Evolutionary conservation across 805 yeast genomes (phyloP).

Genomic region (Candida pseudoglaebosa): DNA sequence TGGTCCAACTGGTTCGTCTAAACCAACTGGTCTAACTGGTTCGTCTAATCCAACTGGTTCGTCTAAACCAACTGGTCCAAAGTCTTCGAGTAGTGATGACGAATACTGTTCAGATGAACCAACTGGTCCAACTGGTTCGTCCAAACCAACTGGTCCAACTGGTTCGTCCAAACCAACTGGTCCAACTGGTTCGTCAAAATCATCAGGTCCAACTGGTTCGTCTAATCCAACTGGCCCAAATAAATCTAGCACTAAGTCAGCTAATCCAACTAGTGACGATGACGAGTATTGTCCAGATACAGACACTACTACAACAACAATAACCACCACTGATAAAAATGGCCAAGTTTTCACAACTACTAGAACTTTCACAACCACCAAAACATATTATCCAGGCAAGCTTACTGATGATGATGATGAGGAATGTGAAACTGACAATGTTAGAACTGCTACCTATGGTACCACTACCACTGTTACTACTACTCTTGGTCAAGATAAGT

Average conservation of each 20-base stretch:
- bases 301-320: conserved; percentile 3
- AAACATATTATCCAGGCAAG: not conserved
- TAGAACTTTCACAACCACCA: not conserved
- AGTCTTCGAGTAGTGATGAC: too few relatives aligned
- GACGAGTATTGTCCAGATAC: not conserved
- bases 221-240: not conserved
- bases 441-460: conserved; percentile 3
- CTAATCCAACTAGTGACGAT: not conserved
- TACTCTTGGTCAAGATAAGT: not conserved
- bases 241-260: not conserved
- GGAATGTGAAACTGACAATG: conserved; percentile 7
- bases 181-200: too few relatives aligned
- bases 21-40: too few relatives aligned
- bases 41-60: too few relatives aligned
- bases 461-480: conserved; percentile 3
- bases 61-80: too few relatives aligned
- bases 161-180: too few relatives aligned
- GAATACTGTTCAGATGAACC: too few relatives aligned
- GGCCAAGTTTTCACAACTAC: not conserved
- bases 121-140: too few relatives aligned
- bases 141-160: too few relatives aligned
- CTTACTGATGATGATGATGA: conserved; percentile 8
- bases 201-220: not conserved
- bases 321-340: conserved; percentile 1
- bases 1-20: too few relatives aligned